These are phyloP conservation scores for Saccharomyces uvarum DNA, from an alignment of 1,139 yeast genomes.

Conservation along the genomic window DNA sequence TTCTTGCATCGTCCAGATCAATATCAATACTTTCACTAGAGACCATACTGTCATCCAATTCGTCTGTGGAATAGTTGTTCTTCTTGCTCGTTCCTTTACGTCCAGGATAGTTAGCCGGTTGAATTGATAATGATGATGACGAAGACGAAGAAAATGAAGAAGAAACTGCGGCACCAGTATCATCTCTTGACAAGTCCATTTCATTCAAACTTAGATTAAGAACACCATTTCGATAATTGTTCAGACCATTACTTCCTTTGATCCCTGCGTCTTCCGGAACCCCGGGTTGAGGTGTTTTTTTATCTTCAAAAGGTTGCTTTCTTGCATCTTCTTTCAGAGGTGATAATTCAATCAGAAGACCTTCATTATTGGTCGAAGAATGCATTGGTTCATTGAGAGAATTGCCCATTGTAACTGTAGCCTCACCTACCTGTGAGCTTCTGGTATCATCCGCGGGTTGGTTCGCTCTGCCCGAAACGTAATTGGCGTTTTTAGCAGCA, in stretches of 20 bases:
- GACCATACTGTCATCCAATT: slow-evolving; percentile 12
- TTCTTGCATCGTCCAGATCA: slow-evolving; percentile 20
- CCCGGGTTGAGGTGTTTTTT: not conserved
- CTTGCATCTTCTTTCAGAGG: slow-evolving; percentile 7
- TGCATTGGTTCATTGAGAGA: not conserved
- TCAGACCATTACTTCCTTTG: slow-evolving; percentile 6
- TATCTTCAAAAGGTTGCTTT: not conserved
- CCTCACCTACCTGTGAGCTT: not conserved
- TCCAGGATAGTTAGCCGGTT: slow-evolving; percentile 10
- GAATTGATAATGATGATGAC: not conserved
- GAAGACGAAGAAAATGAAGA: not conserved
- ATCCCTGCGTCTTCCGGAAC: not conserved
- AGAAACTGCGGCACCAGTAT: not conserved
- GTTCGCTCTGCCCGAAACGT: not conserved
- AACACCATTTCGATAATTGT: slow-evolving; percentile 5
- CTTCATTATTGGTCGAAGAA: slow-evolving; percentile 6
- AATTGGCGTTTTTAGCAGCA: not conserved
- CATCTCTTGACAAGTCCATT: slow-evolving; percentile 14
- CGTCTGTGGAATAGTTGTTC: slow-evolving; percentile 8
- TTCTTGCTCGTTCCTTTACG: slow-evolving; percentile 6
- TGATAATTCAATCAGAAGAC: slow-evolving; percentile 11
- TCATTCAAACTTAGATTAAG: slow-evolving; percentile 21
- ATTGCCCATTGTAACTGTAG: not conserved
- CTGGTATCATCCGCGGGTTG: not conserved
- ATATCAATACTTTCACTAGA: slow-evolving; percentile 30